A percentile compares a stretch with the other conserved stretches of the same genome.
Conservation (phyloP, 2,329 filamentous ascomycete species). For the Ascochyta viciae-villosae region DNA sequence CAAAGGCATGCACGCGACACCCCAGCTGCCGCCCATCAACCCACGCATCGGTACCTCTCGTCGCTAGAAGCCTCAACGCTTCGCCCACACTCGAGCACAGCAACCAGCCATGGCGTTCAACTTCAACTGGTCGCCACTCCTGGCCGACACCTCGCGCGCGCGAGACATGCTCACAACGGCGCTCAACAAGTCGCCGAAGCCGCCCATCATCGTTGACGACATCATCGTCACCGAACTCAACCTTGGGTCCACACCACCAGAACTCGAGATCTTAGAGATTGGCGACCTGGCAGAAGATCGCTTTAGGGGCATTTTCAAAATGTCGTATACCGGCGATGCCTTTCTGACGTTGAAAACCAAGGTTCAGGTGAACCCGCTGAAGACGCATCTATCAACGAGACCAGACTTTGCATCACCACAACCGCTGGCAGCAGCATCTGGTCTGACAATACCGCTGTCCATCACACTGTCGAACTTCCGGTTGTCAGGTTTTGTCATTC, state of each 20-base stretch:
- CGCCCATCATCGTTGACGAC: constrained; percentile 98
- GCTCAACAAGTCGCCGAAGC: constrained; percentile 96
- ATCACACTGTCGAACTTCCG: constrained; percentile 97
- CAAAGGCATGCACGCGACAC: constrained; percentile 49
- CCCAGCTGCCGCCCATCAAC: constrained; percentile 30
- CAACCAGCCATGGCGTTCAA: constrained; percentile 87
- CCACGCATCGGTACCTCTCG: constrained; percentile 21
- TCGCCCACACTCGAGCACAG: constrained; percentile 7
- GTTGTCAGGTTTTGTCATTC: constrained; percentile 93
- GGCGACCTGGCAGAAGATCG: constrained; percentile 96
- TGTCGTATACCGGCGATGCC: constrained; percentile 96
- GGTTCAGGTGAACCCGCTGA: constrained; percentile 96
- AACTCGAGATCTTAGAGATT: constrained; percentile 96
- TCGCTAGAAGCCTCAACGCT: constrained; percentile 31
- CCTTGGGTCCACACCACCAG: constrained; percentile 89
- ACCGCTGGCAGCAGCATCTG: constrained; percentile 87
- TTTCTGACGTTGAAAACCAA: constrained; percentile 94
- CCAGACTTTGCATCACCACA: constrained; percentile 91
- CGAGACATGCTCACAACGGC: constrained; percentile 94
- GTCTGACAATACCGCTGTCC: constrained; percentile 94
- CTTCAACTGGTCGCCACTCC: constrained; percentile 99
- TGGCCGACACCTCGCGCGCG: constrained; percentile 90
- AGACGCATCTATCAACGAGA: constrained; percentile 92
- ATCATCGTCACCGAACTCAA: constrained; percentile 98
- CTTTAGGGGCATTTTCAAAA: constrained; percentile 98